Percentiles rank a stretch among this genome's conserved stretches.
phyloP scores from a whole-genome alignment of 2,329 filamentous ascomycete genomes.

The Cladophialophora yegresii region DNA sequence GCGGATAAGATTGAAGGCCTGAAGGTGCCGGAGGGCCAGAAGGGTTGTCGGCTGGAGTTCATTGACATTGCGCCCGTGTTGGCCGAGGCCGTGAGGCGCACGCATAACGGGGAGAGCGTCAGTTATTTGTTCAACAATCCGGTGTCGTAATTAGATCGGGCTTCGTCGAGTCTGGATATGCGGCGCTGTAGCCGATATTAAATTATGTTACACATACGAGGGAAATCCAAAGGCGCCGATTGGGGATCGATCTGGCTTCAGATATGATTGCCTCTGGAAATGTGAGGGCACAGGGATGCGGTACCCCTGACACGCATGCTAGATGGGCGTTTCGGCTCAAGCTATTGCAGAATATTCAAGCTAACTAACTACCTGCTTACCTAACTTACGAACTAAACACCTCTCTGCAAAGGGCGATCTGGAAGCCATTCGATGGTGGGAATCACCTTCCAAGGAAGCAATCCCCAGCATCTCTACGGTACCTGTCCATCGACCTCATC shows the following conservation, averaged over 20 bases:
- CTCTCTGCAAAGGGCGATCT: neutral
- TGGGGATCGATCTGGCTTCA: neutral
- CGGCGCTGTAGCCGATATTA: neutral
- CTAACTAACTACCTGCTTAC: neutral
- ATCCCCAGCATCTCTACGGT: too few species aligned
- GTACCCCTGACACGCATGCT: neutral
- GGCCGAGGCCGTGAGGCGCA: conserved; percentile 53
- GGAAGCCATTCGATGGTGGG: neutral
- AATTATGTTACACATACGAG: neutral
- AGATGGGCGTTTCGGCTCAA: neutral
- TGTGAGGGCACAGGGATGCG: neutral
- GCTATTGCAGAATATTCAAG: neutral
- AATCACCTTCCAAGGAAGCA: too few species aligned
- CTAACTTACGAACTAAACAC: neutral
- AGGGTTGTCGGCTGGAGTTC: conserved; percentile 78
- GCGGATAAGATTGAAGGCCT: conserved; percentile 49
- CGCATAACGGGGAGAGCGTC: conserved; percentile 56
- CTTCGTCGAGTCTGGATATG: neutral
- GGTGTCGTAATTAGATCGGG: conserved; percentile 3
- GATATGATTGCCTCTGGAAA: neutral
- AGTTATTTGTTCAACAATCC: conserved; percentile 51
- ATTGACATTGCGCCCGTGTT: conserved; percentile 86
- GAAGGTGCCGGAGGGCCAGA: conserved; percentile 54
- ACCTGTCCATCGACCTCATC: too few species aligned
- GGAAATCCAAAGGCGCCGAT: neutral